Evolutionary conservation across 2,329 filamentous ascomycete species (phyloP).

Genomic region (Apiospora saccharicola): DNA sequence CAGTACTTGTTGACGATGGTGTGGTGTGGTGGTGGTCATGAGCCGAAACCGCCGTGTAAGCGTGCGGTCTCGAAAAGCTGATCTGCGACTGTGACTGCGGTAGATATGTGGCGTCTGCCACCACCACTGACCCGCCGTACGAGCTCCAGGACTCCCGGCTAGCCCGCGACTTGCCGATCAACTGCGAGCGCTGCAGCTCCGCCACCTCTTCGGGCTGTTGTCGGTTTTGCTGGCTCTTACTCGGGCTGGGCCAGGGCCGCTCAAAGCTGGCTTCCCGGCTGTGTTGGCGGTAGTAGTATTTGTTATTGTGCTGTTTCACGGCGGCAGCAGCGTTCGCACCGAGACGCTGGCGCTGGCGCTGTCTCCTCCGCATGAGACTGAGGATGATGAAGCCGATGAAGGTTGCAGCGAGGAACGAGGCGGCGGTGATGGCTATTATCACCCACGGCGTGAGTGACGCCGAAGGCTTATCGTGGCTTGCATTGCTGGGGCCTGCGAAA

Average conservation of each 20-base stretch:
- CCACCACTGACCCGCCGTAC: background rate
- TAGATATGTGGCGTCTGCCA: background rate
- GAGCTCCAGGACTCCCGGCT: slow-evolving; percentile 34
- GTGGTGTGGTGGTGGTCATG: background rate
- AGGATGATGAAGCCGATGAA: slow-evolving; percentile 30
- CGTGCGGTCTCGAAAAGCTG: background rate
- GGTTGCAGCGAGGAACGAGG: slow-evolving; percentile 32
- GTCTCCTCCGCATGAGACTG: background rate
- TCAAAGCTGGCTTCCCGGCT: background rate
- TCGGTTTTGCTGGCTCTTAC: slow-evolving; percentile 27
- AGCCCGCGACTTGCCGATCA: slow-evolving; percentile 44
- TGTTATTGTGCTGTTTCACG: background rate
- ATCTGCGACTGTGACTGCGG: background rate
- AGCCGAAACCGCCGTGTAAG: background rate
- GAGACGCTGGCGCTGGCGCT: background rate
- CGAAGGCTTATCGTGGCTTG: background rate
- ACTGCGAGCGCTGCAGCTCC: slow-evolving; percentile 39
- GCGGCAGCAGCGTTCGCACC: background rate
- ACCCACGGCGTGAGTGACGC: slow-evolving; percentile 33
- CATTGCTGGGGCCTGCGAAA: background rate
- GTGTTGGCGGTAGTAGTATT: background rate
- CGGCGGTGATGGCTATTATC: slow-evolving; percentile 37
- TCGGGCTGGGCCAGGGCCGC: slow-evolving; percentile 27
- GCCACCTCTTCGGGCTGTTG: slow-evolving; percentile 26
- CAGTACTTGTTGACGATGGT: background rate